These are phyloP conservation scores for Westerdykella aurantiaca DNA, from an alignment of 2,329 filamentous ascomycete species.

Conservation along the genomic window DNA sequence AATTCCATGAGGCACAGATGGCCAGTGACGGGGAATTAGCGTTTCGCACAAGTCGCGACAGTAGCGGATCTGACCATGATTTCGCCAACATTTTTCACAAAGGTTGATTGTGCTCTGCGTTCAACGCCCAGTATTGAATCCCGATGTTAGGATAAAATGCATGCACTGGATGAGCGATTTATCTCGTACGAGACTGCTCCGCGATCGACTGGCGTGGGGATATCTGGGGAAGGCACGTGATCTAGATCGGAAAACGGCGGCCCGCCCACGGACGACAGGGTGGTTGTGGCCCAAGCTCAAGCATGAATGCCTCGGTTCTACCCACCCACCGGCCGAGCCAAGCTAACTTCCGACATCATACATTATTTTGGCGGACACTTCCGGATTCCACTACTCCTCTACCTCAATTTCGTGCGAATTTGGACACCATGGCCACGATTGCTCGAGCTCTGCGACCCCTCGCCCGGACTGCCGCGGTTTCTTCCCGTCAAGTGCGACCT, in stretches of 20 bases:
- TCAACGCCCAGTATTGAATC: no score
- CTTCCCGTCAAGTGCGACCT: conserved; percentile 23
- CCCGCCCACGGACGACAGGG: neutral
- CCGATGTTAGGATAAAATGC: no score
- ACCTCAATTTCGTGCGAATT: neutral
- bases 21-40: no score
- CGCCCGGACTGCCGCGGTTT: conserved; percentile 23
- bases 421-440: conserved; percentile 26
- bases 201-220: no score
- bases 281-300: neutral
- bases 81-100: no score
- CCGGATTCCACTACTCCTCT: neutral
- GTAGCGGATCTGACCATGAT: no score
- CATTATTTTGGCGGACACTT: neutral
- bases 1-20: no score
- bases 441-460: conserved; percentile 28
- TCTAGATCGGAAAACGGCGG: neutral
- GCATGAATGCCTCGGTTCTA: neutral
- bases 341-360: neutral
- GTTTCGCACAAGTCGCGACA: no score
- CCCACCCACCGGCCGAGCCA: neutral
- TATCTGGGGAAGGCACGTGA: neutral
- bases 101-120: no score
- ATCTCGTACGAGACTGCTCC: no score
- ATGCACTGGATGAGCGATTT: neutral